Evolutionary conservation across 202 grass and related monocot genomes (phyloP).

Genomic region (Saccharum hybrid): DNA sequence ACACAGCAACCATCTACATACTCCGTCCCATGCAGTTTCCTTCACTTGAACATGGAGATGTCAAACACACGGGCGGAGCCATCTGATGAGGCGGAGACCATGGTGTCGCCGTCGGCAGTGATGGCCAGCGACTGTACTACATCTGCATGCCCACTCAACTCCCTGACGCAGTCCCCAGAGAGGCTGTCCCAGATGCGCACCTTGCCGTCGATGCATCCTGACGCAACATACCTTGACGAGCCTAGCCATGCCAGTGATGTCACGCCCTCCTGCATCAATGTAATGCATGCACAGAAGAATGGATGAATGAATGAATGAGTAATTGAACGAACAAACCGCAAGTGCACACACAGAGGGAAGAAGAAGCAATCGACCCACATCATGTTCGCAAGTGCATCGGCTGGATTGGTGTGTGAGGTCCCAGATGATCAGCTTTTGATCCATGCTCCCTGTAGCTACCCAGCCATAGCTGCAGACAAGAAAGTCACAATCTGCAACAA

Average conservation of each 20-base stretch:
- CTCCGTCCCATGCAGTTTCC: neutral
- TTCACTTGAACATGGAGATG: constrained; percentile 58
- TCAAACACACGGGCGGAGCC: constrained; percentile 57
- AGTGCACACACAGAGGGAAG: neutral
- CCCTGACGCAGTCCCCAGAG: constrained; percentile 57
- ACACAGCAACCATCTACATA: too few species aligned
- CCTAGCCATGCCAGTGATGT: constrained; percentile 69
- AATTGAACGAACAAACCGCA: neutral
- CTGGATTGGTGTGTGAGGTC: constrained; percentile 61
- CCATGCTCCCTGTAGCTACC: constrained; percentile 83
- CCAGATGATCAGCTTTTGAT: constrained; percentile 90
- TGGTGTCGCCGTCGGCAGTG: constrained; percentile 42
- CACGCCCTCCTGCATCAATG: constrained; percentile 56
- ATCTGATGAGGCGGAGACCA: constrained; percentile 71
- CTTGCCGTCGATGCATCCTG: constrained; percentile 72
- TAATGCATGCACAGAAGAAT: neutral
- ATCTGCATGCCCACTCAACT: constrained; percentile 55
- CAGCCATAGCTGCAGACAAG: constrained; percentile 55
- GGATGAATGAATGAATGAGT: neutral
- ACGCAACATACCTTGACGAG: constrained; percentile 66
- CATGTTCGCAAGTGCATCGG: constrained; percentile 73
- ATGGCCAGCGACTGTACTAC: constrained; percentile 70
- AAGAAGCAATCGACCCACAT: constrained; percentile 44
- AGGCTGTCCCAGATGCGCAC: constrained; percentile 91
- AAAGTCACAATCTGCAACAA: constrained; percentile 9